Percentiles rank a stretch among this genome's conserved stretches.
These are phyloP conservation scores for Cordyceps javanica DNA, from an alignment of 2,329 filamentous ascomycete genomes.

Conservation along the genomic window DNA sequence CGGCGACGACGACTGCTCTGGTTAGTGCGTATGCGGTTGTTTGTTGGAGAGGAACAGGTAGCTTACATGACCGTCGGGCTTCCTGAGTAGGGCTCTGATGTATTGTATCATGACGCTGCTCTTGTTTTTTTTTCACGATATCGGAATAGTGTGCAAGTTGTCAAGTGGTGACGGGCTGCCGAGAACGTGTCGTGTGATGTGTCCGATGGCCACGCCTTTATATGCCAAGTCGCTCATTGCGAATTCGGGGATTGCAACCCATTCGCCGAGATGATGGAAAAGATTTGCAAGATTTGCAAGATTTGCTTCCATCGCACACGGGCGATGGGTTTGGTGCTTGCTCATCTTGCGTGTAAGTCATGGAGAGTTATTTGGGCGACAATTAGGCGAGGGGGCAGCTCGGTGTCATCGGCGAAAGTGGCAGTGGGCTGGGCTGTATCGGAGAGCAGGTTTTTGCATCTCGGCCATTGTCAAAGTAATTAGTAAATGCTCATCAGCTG, in stretches of 20 bases:
- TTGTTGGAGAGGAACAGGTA: neutral
- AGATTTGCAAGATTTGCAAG: too few species aligned
- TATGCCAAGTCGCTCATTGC: neutral
- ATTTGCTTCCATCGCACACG: too few species aligned
- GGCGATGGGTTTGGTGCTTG: neutral
- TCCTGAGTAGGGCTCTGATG: neutral
- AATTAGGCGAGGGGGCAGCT: neutral
- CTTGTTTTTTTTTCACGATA: too few species aligned
- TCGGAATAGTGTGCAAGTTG: neutral
- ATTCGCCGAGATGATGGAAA: neutral
- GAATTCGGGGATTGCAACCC: neutral
- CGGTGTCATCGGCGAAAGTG: neutral
- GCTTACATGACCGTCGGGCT: neutral
- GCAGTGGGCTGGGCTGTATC: neutral
- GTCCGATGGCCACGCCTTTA: neutral
- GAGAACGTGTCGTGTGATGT: neutral
- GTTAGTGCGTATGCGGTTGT: too few species aligned
- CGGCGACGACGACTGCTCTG: too few species aligned
- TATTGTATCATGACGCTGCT: neutral
- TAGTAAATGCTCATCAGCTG: neutral
- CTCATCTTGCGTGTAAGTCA: neutral
- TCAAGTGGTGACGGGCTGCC: neutral
- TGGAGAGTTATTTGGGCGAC: neutral
- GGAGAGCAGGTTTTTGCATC: too few species aligned
- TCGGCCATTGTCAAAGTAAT: neutral